Evolutionary conservation across 495 filamentous ascomycete genomes (phyloP).

Genomic region (Hypoxylon trugodes): DNA sequence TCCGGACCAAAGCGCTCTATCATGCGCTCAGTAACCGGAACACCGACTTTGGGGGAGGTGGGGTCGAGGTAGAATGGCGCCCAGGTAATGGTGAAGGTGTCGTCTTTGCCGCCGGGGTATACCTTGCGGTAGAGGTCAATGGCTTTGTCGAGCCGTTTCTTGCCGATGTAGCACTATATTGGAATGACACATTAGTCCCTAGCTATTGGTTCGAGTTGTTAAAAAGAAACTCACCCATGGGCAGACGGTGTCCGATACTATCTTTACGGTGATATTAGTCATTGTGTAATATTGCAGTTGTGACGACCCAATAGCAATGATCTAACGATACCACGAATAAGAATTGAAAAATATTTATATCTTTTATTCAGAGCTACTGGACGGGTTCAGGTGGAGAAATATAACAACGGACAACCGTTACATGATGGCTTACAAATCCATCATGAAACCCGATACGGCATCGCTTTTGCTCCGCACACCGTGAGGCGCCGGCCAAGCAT

Average conservation of each 20-base stretch:
- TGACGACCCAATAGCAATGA: too few species aligned
- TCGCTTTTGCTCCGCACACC: slow-evolving; percentile 19
- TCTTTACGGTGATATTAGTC: slow-evolving; percentile 78
- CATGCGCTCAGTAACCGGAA: slow-evolving; percentile 40
- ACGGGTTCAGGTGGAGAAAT: not conserved
- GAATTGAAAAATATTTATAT: not conserved
- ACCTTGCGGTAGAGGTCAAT: slow-evolving; percentile 66
- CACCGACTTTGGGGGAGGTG: slow-evolving; percentile 53
- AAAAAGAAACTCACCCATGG: slow-evolving; percentile 62
- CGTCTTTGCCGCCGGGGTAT: slow-evolving; percentile 60
- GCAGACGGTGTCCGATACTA: slow-evolving; percentile 78
- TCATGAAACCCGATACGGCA: slow-evolving; percentile 18
- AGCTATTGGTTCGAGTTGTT: not conserved
- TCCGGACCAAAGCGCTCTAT: slow-evolving; percentile 55
- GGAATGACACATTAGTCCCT: not conserved
- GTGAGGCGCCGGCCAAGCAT: slow-evolving; percentile 9
- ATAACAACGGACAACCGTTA: not conserved
- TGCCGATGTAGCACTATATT: slow-evolving; percentile 77
- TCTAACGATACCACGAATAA: not conserved
- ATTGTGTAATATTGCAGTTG: slow-evolving; percentile 56
- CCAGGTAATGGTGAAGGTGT: slow-evolving; percentile 76
- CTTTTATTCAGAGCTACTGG: not conserved
- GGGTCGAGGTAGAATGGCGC: slow-evolving; percentile 80
- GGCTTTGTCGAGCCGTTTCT: slow-evolving; percentile 71
- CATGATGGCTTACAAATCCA: slow-evolving; percentile 35